Conservation (phyloP, 768 basidiomycete genomes). For the Boletus subcaerulescens region DNA sequence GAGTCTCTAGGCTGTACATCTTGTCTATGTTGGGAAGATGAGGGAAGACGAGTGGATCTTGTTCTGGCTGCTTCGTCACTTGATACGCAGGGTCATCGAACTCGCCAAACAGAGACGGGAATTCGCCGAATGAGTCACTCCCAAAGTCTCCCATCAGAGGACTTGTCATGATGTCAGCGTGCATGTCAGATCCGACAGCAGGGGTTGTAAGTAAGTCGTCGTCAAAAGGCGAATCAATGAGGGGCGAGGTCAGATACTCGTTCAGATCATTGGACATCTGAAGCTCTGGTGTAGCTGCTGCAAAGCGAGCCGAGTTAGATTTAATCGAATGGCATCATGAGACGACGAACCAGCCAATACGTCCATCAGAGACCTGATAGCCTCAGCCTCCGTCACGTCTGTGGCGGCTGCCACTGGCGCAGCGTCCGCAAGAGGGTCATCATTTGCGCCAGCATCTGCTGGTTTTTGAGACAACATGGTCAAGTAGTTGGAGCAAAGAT, state of each 20-base stretch:
- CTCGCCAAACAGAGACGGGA: constrained; percentile 33
- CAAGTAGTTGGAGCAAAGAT: constrained; percentile 61
- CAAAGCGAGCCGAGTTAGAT: background rate
- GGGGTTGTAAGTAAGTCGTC: constrained; percentile 45
- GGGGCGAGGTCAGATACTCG: constrained; percentile 46
- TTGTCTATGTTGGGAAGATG: constrained; percentile 31
- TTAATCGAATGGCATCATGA: accelerated
- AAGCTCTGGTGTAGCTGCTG: constrained; percentile 38
- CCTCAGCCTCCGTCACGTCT: constrained; percentile 24
- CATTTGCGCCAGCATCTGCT: constrained; percentile 34
- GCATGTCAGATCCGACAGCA: constrained; percentile 36
- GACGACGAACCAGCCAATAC: constrained; percentile 36
- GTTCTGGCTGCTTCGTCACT: constrained; percentile 9
- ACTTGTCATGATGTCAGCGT: constrained; percentile 41
- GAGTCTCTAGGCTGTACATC: constrained; percentile 48
- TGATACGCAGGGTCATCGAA: constrained; percentile 17
- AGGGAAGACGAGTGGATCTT: constrained; percentile 5
- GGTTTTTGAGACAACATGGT: constrained; percentile 61
- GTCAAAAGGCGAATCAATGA: constrained; percentile 47
- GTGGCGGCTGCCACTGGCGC: constrained; percentile 24
- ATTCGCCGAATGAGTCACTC: constrained; percentile 30
- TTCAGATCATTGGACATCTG: constrained; percentile 35
- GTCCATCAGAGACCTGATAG: constrained; percentile 39
- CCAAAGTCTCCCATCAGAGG: constrained; percentile 38
- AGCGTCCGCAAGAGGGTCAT: constrained; percentile 31